Evolutionary conservation across 2,329 filamentous ascomycete genomes (phyloP), one percentile per base, ranked within the genome.

Genomic region (Fusarium beomiforme): DNA sequence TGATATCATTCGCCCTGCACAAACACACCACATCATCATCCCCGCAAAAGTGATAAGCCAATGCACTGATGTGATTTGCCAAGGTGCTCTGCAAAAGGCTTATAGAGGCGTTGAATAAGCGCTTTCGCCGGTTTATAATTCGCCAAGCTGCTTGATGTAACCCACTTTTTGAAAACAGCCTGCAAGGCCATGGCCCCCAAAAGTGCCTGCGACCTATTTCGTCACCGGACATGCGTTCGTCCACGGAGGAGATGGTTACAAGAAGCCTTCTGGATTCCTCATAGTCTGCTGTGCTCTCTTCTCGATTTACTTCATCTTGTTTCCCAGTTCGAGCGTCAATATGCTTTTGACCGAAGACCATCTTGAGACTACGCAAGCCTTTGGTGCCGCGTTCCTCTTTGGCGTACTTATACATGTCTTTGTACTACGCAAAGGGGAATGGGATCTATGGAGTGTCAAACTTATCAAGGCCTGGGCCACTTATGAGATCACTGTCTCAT

Each of bases 361-460:
- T 19, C 23, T 61, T 23, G 41, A 61, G 19, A 41, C 55, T 7
- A 2, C 8, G 2, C 46, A 53, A 7, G 46, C 41, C 5, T 13
- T 49, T 6, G 19, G 3, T 0, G 9, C 24, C 3, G 4, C 37
- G 0, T 71, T 71, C 10, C 0, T 41, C 2, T 0, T 57, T 1
- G 69, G 69, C 5, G 26, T 63, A 0, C 3, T 60, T 1, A 23
- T 21, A 1, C 69, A 72, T 23, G 8, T 57, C 2, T 21, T 29
- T 17, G 8, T 49, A 6, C 11, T 72, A 1, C 53, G 69, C 1
- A 44, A 66, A 6, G 69, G 69, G 2, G 69, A 72, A 42, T 72
- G 69, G 69, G 64, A 72, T 8, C 33, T 55, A 4, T 66, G 44
- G 42, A 24, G 64, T 0, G 58, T 55, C 11, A 53, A 6, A 8